Evolutionary conservation across 1,139 yeast genomes (phyloP).

Genomic region (Diutina catenulata): DNA sequence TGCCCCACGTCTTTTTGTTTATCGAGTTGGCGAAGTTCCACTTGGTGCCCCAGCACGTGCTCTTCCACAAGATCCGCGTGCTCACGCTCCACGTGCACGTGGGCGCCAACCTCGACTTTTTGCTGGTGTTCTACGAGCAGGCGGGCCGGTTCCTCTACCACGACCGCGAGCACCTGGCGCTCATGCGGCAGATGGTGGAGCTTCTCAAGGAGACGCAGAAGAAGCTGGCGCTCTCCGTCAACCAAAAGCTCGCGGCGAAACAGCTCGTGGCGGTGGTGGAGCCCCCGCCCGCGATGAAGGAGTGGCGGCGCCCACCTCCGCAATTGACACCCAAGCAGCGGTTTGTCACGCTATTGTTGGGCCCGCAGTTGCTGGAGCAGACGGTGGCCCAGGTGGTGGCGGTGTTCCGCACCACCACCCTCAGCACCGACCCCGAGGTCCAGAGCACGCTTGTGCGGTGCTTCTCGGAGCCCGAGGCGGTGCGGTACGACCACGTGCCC

Average conservation of each 20-base stretch:
- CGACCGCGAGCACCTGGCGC: slow-evolving; percentile 46
- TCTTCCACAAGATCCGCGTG: slow-evolving; percentile 59
- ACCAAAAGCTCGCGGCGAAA: slow-evolving; percentile 43
- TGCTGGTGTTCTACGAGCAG: slow-evolving; percentile 57
- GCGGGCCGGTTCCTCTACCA: slow-evolving; percentile 60
- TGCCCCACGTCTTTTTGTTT: slow-evolving; percentile 50
- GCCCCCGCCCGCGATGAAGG: slow-evolving; percentile 34
- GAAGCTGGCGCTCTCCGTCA: slow-evolving; percentile 38
- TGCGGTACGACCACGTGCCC: not conserved
- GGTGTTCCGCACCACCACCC: slow-evolving; percentile 32
- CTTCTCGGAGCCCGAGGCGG: slow-evolving; percentile 26
- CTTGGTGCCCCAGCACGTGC: slow-evolving; percentile 56
- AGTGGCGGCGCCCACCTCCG: slow-evolving; percentile 14
- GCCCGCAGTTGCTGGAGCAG: slow-evolving; percentile 9
- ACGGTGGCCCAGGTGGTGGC: slow-evolving; percentile 43
- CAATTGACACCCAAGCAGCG: slow-evolving; percentile 27
- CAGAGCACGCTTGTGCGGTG: slow-evolving; percentile 24
- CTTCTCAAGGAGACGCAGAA: slow-evolving; percentile 41
- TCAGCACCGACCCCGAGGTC: slow-evolving; percentile 29
- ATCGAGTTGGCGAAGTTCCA: slow-evolving; percentile 71
- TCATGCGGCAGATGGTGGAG: slow-evolving; percentile 55
- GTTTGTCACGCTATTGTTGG: slow-evolving; percentile 25
- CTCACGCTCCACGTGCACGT: slow-evolving; percentile 41
- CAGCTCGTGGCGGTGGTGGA: not conserved
- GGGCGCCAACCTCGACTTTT: slow-evolving; percentile 51